phyloP scores from a whole-genome alignment of 2,329 filamentous ascomycete species.

The Pseudocercospora eumusae region DNA sequence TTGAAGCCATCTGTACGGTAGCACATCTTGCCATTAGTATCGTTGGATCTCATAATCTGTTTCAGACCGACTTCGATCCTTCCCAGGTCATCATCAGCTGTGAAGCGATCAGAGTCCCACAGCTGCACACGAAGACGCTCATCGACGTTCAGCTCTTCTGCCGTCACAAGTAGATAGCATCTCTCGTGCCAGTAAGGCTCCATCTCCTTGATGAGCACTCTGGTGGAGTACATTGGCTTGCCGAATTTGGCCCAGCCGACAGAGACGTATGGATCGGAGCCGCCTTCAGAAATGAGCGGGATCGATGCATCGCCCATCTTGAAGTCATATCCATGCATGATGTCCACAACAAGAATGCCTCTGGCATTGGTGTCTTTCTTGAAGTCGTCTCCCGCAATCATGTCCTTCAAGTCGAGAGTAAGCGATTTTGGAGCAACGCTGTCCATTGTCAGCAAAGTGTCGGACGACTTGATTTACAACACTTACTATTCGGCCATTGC shows the following conservation, averaged over 20 bases:
- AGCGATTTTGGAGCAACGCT: conserved; percentile 71
- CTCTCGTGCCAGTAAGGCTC: conserved; percentile 72
- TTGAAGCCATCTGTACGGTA: conserved; percentile 66
- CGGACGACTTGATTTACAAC: not conserved
- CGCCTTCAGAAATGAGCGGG: conserved; percentile 57
- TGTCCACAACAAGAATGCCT: conserved; percentile 66
- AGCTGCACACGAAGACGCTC: conserved; percentile 65
- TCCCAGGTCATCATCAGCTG: conserved; percentile 73
- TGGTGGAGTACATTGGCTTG: conserved; percentile 66
- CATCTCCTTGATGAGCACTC: conserved; percentile 66
- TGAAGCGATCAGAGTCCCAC: conserved; percentile 73
- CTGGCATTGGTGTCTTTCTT: conserved; percentile 70
- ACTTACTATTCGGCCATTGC: conserved; percentile 66
- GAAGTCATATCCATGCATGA: conserved; percentile 69
- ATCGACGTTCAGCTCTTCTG: conserved; percentile 70
- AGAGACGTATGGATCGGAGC: conserved; percentile 70
- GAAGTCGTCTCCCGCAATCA: conserved; percentile 75
- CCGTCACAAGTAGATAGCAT: conserved; percentile 66
- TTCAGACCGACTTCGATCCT: conserved; percentile 70
- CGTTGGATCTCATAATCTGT: conserved; percentile 60
- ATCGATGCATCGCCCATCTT: conserved; percentile 68
- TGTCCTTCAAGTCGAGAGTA: conserved; percentile 72
- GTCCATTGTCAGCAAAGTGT: not conserved
- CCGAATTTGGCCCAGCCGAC: conserved; percentile 78
- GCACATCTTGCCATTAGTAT: conserved; percentile 63